Evolutionary conservation across 2,329 filamentous ascomycete species (phyloP), one percentile per base, ranked within the genome.

Genomic region (Stemphylium lycopersici): DNA sequence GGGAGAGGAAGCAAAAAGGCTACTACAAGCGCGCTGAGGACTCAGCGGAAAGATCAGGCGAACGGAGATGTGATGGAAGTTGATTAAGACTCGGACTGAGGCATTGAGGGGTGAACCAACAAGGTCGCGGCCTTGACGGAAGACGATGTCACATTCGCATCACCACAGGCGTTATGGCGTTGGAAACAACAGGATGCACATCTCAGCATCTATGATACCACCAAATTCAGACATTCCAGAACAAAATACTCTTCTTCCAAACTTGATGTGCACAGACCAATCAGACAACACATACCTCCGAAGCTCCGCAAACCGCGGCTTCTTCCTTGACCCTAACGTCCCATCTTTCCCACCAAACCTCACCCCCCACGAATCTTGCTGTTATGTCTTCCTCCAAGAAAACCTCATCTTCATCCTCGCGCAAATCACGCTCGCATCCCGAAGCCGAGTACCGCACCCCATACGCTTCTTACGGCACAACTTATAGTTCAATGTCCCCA

Each of bases 401-500:
- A 46, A 43, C 48, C 29, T 56, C 47, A 10, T 54, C 51, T n/a
- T 54, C 51, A 3, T 54, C 51, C 11, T 50, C 51, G 13, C 51
- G 51, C 39, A 54, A 54, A 32, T 55, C 47, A n/a, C 47, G 52
- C 11, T 31, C 26, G 32, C 31, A 47, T 16, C 46, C 33, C 20
- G 42, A 47, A 15, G 37, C 43, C 12, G 36, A 42, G 22, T 52
- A 52, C 38, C 42, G 39, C 4, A n/a, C 31, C 10, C 39, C 45
- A 2, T 49, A 48, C 44, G 18, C 31, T 12, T 42, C 45, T 6
- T 33, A 48, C 24, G 50, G 49, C 13, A 56, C 24, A 22, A 56
- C 31, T 15, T 26, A 52, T 15, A 42, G 62, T 29, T 50, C 52
- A 34, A 77, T 76, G 73, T 67, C 73, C 5, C 69, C 75, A 37